Conservation (phyloP, 371 early-diverging fungal genomes). For the Parasitella parasitica region DNA sequence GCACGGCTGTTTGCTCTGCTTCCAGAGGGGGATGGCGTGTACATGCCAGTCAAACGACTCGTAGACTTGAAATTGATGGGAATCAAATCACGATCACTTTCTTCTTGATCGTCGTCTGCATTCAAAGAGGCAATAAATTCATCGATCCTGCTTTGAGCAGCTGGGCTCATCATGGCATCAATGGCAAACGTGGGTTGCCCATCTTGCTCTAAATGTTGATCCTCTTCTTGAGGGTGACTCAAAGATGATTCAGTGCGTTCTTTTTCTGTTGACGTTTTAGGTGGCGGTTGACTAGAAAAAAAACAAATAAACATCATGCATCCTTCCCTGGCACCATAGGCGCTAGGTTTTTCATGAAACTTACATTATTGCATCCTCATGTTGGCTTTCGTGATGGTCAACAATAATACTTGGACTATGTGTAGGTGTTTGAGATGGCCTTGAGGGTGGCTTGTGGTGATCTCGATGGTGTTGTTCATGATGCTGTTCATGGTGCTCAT, state of each 20-base stretch:
- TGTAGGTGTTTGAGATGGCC: background rate
- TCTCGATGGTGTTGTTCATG: too few relatives aligned
- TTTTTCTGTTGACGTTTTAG: background rate
- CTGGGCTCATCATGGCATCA: conserved; percentile 4
- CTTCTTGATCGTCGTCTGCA: conserved; percentile 13
- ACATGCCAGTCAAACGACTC: conserved; percentile 24
- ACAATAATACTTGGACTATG: background rate
- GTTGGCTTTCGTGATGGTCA: background rate
- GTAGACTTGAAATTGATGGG: conserved; percentile 34
- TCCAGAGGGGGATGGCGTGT: conserved; percentile 13
- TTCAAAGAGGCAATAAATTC: conserved; percentile 16
- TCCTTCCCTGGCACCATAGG: background rate
- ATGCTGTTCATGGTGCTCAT: too few relatives aligned
- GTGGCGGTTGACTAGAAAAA: background rate
- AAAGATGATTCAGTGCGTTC: background rate
- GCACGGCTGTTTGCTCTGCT: conserved; percentile 6
- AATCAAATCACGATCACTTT: conserved; percentile 36
- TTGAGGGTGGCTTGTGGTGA: background rate
- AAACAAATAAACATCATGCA: background rate
- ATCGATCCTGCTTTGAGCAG: conserved; percentile 11
- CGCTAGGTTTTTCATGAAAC: background rate
- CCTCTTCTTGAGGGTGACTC: background rate
- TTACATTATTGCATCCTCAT: background rate
- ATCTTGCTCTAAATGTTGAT: background rate
- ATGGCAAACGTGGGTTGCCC: conserved; percentile 15